Percentiles rank a stretch among this genome's conserved stretches.
Conservation (phyloP, 2,329 filamentous ascomycete species). For the Elsinoe ampelina region DNA sequence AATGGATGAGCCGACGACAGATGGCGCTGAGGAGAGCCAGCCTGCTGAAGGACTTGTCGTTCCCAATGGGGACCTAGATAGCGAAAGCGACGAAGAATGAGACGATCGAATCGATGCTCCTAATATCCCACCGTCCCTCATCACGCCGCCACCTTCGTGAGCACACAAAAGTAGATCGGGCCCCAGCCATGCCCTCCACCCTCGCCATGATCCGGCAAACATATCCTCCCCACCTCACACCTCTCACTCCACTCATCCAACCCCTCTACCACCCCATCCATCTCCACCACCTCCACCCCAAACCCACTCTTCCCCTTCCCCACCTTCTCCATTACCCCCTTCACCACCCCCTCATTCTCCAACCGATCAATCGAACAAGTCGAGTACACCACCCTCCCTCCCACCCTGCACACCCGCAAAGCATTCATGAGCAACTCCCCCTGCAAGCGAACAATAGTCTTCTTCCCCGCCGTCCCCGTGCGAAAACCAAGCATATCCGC, state of each 20-base stretch:
- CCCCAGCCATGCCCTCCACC: constrained; percentile 28
- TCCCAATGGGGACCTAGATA: background rate
- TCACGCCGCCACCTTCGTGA: constrained; percentile 26
- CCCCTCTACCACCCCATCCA: constrained; percentile 11
- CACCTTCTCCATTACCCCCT: constrained; percentile 26
- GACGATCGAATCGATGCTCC: background rate
- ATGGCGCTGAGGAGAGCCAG: constrained; percentile 3
- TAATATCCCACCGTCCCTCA: background rate
- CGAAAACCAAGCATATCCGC: constrained; percentile 12
- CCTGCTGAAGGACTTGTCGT: background rate
- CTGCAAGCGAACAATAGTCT: constrained; percentile 29
- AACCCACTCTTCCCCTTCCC: constrained; percentile 31
- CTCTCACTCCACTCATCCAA: constrained; percentile 23
- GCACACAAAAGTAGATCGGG: constrained; percentile 32
- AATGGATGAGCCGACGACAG: constrained; percentile 45
- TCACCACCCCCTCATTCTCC: constrained; percentile 35
- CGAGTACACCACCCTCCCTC: constrained; percentile 33
- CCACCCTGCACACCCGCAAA: constrained; percentile 27
- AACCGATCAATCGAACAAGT: constrained; percentile 33
- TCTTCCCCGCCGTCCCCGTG: constrained; percentile 25
- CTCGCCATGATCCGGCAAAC: constrained; percentile 33
- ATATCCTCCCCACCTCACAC: constrained; percentile 32
- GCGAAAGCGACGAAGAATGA: constrained; percentile 15
- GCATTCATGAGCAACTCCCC: constrained; percentile 31
- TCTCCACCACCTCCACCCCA: constrained; percentile 28